A percentile compares a stretch with the other conserved stretches of the same genome.
Conservation (phyloP, 2,329 filamentous ascomycete genomes). For the Neofusicoccum sp. region DNA sequence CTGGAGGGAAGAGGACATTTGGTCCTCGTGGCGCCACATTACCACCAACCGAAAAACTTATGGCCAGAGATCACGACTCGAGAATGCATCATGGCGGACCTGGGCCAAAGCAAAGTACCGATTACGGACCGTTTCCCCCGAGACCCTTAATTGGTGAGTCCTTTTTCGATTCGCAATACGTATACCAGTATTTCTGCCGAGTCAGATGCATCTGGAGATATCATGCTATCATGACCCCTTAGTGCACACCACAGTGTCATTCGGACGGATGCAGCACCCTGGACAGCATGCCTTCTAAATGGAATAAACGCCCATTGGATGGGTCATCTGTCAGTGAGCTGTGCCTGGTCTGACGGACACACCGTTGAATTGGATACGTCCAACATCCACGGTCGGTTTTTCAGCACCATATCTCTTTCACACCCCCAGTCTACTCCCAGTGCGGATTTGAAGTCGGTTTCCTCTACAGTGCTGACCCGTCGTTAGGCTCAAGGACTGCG, state of each 20-base stretch:
- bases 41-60: constrained; percentile 76
- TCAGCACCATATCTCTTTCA: background rate
- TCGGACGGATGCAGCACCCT: background rate
- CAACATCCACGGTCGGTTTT: background rate
- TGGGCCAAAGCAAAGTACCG: constrained; percentile 93
- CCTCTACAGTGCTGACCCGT: constrained; percentile 31
- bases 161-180: background rate
- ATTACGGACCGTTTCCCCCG: constrained; percentile 82
- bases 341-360: background rate
- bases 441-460: background rate
- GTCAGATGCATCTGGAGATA: too few relatives aligned
- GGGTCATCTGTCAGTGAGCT: background rate
- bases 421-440: background rate
- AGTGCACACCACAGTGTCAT: too few relatives aligned
- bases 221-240: too few relatives aligned
- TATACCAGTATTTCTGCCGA: background rate
- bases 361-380: constrained; percentile 17
- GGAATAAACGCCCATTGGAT: background rate
- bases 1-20: constrained; percentile 94
- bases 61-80: constrained; percentile 75
- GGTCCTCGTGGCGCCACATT: constrained; percentile 95
- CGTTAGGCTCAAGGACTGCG: constrained; percentile 87
- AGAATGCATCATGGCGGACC: constrained; percentile 96
- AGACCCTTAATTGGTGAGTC: constrained; percentile 86
- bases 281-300: background rate